phyloP scores from a whole-genome alignment of 1,139 yeast species.

The Meyerozyma smithsonii region DNA sequence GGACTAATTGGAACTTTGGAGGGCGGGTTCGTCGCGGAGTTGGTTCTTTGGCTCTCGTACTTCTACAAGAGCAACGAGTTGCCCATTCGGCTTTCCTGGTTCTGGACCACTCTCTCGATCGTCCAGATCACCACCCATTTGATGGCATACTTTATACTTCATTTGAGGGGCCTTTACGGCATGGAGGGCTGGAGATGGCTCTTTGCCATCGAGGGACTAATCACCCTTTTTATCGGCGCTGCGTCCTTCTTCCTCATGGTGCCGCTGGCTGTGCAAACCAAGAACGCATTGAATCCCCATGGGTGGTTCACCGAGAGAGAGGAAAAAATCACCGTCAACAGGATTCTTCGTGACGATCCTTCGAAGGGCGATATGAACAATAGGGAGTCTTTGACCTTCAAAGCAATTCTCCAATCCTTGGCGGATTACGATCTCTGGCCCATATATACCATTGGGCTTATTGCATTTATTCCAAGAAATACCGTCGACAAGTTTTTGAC shows the following conservation, averaged over 20 bases:
- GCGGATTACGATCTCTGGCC: conserved; percentile 15
- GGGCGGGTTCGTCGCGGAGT: conserved; percentile 10
- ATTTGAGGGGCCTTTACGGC: conserved; percentile 11
- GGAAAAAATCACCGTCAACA: conserved; percentile 15
- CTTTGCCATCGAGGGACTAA: conserved; percentile 13
- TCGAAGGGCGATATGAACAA: conserved; percentile 18
- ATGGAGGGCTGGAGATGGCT: conserved; percentile 16
- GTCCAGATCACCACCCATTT: conserved; percentile 11
- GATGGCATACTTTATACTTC: conserved; percentile 10
- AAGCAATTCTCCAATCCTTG: conserved; percentile 9
- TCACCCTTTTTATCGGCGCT: conserved; percentile 8
- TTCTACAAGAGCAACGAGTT: conserved; percentile 11
- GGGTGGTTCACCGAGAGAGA: conserved; percentile 18
- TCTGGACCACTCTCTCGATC: conserved; percentile 10
- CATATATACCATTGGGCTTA: conserved; percentile 10
- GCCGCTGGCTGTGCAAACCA: conserved; percentile 13
- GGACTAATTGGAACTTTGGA: conserved; percentile 10
- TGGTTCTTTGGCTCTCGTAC: conserved; percentile 10
- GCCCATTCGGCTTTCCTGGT: conserved; percentile 10
- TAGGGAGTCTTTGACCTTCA: conserved; percentile 10
- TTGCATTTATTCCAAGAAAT: conserved; percentile 9
- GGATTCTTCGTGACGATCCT: conserved; percentile 18
- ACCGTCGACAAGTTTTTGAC: conserved; percentile 11
- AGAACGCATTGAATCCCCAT: conserved; percentile 10
- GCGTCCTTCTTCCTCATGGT: conserved; percentile 9